Percentiles rank a stretch among this genome's conserved stretches.
Conservation (phyloP, 2,329 filamentous ascomycete species). For the Hypomyces perniciosus region DNA sequence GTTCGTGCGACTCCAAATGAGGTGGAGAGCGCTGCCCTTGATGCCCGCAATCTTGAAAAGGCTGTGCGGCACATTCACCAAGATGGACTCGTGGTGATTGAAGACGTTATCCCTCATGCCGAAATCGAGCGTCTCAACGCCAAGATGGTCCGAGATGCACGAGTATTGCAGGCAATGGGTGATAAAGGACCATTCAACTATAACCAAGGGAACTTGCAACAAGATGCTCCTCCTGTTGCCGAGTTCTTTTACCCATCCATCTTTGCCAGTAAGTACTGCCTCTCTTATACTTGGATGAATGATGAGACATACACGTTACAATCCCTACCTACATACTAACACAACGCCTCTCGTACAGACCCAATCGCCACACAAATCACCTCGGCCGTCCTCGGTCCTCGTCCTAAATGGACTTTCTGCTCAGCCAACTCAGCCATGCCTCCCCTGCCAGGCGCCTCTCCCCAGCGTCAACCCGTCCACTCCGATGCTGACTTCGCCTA, state of each 20-base stretch:
- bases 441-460: slow-evolving; percentile 31
- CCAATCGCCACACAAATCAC: slow-evolving; percentile 51
- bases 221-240: slow-evolving; percentile 48
- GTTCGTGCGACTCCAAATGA: slow-evolving; percentile 37
- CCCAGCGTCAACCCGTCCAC: slow-evolving; percentile 50
- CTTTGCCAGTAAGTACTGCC: slow-evolving; percentile 43
- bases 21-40: slow-evolving; percentile 31
- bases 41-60: slow-evolving; percentile 47
- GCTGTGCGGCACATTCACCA: slow-evolving; percentile 45
- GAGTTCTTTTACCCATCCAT: slow-evolving; percentile 44
- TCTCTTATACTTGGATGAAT: neutral
- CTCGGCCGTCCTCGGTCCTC: slow-evolving; percentile 47
- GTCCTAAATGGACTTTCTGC: slow-evolving; percentile 51
- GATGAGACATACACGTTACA: neutral
- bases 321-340: too few relatives aligned
- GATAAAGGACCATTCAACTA: slow-evolving; percentile 56
- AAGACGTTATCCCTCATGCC: slow-evolving; percentile 44
- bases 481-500: slow-evolving; percentile 54
- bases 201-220: slow-evolving; percentile 56
- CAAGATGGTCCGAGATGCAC: slow-evolving; percentile 55
- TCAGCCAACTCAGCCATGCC: slow-evolving; percentile 55
- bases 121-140: slow-evolving; percentile 50
- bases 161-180: slow-evolving; percentile 42
- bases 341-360: slow-evolving; percentile 28
- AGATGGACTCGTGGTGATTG: slow-evolving; percentile 52